Evolutionary conservation across 305 asterid species (phyloP), one percentile per base, ranked within the genome.

Genomic region (Petunia hybrid): DNA sequence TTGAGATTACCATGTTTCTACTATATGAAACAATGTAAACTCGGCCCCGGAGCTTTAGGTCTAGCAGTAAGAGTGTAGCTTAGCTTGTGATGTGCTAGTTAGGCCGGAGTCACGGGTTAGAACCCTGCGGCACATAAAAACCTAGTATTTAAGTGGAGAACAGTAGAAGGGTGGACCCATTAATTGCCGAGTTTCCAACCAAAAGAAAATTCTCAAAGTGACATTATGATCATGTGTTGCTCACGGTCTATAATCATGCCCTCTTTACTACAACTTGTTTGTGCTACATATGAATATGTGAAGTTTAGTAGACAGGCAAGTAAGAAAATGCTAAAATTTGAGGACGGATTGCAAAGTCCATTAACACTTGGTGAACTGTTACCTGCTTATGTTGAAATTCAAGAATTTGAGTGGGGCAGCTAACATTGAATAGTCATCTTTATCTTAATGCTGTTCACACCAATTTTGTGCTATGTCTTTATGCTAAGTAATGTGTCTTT

Each of bases 401-500:
- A 8, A 10, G 42, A 43, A 8, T 40, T 68, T 42, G 76, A 22
- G 31, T 22, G 31, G 31, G 31, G 31, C 31, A 70, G 31, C 6
- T 70, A 45, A 1, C 60, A 70, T 45, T 46, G 42, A 70, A 7
- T 9, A 10, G 4, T 10, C 77, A 9, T 46, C 16, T 10, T 12
- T 40, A 40, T 66, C 41, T 8, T 67, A 67, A 2, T 41, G 74
- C 74, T 41, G 14, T 13, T 6, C 51, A 67, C 31, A 41, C 13
- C 10, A 6, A 14, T 67, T 22, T 67, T 67, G 53, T 67, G 38
- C 74, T 65, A 65, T 65, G 71, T 39, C 71, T 38, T 65, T 65
- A 65, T 65, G 71, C 71, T n/a, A 41, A 67, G 12, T 67, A 16
- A 67, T 67, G 74, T 40, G 40, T 67, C 61, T 71, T 35, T 70